Base-by-base conservation (phyloP, 208 protist genomes). In the Wallacemonas sp. region DNA sequence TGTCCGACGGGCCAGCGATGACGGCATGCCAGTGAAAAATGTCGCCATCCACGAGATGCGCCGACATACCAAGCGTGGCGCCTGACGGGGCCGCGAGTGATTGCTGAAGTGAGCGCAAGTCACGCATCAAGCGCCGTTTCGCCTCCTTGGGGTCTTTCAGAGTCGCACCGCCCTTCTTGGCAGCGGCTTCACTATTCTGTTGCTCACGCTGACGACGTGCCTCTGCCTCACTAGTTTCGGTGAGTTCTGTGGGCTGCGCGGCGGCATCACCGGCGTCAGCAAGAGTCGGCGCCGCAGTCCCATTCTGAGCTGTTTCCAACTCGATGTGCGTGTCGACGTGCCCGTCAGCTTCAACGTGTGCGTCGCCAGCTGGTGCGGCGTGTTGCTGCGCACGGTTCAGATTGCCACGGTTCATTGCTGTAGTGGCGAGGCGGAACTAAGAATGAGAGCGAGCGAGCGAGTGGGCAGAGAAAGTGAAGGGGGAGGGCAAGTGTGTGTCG, bases 1-100 rank as follows among this genome's bases (percentile, higher is more conserved):
- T 93, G 21, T 76, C 80, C 5, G 75, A 84, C 22, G 93, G 93
- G 8, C 93, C 93, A 8, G 73, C 31, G 26, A 97, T 88, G 41
- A 94, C 77, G 33, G 91, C 93, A 33, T 85, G 71, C 91, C 93
- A 97, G 62, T 81, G 72, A 22, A 95, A 90, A 6, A 97, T 60
- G 68, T 96, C 70, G 14, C 76, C 79, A n/a, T 91, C 73, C 5
- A 88, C 69, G 9, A 88, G 92, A 17, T 74, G 55, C 9, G 89
- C 90, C 0, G 62, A 80, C 28, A 97, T 84, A 26, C 77, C 75
- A 11, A 80, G 42, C 26, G 66, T 71, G 4, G 38, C 74, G 17
- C 80, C 73, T 15, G 70, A 69, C 8, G 30, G 31, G 24, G 49
- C 47, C 28, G 63, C 58, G 33, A 82, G 33, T 53, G 74, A 71